Conservation (phyloP, 805 yeast genomes). For the Lipomyces mesembrius region DNA sequence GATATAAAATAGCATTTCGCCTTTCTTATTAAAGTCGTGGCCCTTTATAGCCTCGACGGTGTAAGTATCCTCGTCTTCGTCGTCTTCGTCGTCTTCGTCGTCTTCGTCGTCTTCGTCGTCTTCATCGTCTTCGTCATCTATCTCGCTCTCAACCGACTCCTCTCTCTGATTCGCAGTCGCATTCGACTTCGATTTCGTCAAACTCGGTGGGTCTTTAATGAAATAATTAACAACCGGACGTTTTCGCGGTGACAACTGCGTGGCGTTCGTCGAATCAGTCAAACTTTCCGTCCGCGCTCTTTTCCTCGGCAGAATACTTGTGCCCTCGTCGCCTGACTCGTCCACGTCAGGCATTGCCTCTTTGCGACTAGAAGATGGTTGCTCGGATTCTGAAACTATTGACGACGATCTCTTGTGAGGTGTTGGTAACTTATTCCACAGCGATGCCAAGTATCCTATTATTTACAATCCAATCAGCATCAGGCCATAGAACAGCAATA, state of each 20-base stretch:
- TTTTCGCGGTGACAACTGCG: background rate
- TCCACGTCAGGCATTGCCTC: background rate
- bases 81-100: slow-evolving; percentile 14
- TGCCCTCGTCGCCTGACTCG: background rate
- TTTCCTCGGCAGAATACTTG: background rate
- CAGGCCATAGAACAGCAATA: background rate
- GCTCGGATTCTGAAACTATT: background rate
- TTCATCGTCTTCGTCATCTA: slow-evolving; percentile 9
- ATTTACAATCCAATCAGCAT: background rate
- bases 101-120: slow-evolving; percentile 8
- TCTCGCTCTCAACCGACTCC: background rate
- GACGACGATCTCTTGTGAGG: background rate
- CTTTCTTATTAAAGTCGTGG: slow-evolving; percentile 9
- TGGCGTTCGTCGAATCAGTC: background rate
- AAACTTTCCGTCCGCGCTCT: background rate
- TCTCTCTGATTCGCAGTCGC: background rate
- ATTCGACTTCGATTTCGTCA: background rate
- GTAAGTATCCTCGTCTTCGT: slow-evolving; percentile 12
- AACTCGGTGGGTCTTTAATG: background rate
- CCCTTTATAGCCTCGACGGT: slow-evolving; percentile 19
- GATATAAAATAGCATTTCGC: slow-evolving; percentile 11
- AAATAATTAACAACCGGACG: background rate
- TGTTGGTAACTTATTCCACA: background rate
- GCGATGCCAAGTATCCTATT: background rate
- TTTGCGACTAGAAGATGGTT: background rate